Base-by-base conservation (phyloP, 2,329 filamentous ascomycete species). In the Colletotrichum plurivorum region DNA sequence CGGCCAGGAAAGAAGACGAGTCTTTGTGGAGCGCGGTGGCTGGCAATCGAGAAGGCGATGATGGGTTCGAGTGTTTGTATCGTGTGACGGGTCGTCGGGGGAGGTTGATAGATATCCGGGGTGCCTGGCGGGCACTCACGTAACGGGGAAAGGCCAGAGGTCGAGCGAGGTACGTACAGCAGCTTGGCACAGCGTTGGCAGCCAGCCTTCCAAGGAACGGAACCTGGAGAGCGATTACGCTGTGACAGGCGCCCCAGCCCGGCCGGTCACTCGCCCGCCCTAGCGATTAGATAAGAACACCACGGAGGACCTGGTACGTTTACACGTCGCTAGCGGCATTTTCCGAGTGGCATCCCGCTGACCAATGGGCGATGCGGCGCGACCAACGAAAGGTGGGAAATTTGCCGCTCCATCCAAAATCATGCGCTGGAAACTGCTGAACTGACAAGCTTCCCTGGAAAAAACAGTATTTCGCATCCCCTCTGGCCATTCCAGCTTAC, bases 401-500 rank as follows among this genome's bases (percentile, higher is more conserved):
- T 76, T 77, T 76, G 74, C 73, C 72, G 71, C 73, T 70, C 61
- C 63, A 61, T 58, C 67, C 73, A 76, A 76, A 77, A 76, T 78
- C 75, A 79, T 78, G 67, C 69, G 59, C 60, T 69, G 60, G 54
- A 25, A 62, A 61, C 48, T 65, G 46, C 49, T 2, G 27, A 31
- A 31, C 27, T 31, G 22, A 22, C 22, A 5, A 25, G 22, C 22
- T 25, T 25, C 22, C 22, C 22, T 25, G 22, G 22, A 25, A 25
- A 25, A 25, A 25, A 25, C 22, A 22, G 22, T 4, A 22, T 22
- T 22, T 22, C 22, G 4, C 22, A 22, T 22, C 22, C 22, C 22
- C 22, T 22, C 22, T 22, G 22, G 22, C 22, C 4, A 22, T 22
- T 2, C 22, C 22, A 22, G 22, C 22, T 22, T 2, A 22, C 22